Conservation (phyloP, 352 stramenopile genomes). For the Hyaloperonospora brassicae region DNA sequence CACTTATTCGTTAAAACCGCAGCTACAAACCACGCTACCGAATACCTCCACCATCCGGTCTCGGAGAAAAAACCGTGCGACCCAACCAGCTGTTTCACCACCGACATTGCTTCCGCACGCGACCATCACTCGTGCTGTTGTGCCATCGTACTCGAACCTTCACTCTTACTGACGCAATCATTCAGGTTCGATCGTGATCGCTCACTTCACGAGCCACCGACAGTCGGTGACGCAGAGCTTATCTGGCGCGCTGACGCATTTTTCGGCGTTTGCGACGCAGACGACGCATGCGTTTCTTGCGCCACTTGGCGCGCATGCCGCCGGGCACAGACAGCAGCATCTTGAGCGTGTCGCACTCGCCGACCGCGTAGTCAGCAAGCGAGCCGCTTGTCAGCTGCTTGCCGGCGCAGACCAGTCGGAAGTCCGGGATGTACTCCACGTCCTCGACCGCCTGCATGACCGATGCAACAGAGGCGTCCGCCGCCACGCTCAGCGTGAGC, state of each 20-base stretch:
- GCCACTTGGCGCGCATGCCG: slow-evolving; percentile 96
- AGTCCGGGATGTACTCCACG: slow-evolving; percentile 90
- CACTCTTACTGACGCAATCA: not conserved
- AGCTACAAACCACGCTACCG: no score
- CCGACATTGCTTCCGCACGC: no score
- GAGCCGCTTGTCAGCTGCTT: slow-evolving; percentile 72
- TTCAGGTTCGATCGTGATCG: not conserved
- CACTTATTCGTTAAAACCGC: no score
- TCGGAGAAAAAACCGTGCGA: no score
- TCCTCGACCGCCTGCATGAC: slow-evolving; percentile 93
- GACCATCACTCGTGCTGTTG: no score
- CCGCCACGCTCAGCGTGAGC: slow-evolving; percentile 68
- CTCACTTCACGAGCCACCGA: slow-evolving; percentile 3
- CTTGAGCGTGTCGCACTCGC: slow-evolving; percentile 88
- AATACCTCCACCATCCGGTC: no score
- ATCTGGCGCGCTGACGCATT: slow-evolving; percentile 98
- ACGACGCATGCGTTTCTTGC: slow-evolving; percentile 98
- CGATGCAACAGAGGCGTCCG: slow-evolving; percentile 87
- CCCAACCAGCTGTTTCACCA: no score
- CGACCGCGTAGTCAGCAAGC: slow-evolving; percentile 88
- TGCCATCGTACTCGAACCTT: not conserved
- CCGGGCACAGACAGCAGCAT: slow-evolving; percentile 88
- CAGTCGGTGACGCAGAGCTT: slow-evolving; percentile 43
- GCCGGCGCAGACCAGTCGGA: slow-evolving; percentile 86
- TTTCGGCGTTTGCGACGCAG: slow-evolving; percentile 97